Base-by-base conservation (phyloP, 768 basidiomycete genomes). In the Auricularia sp. region DNA sequence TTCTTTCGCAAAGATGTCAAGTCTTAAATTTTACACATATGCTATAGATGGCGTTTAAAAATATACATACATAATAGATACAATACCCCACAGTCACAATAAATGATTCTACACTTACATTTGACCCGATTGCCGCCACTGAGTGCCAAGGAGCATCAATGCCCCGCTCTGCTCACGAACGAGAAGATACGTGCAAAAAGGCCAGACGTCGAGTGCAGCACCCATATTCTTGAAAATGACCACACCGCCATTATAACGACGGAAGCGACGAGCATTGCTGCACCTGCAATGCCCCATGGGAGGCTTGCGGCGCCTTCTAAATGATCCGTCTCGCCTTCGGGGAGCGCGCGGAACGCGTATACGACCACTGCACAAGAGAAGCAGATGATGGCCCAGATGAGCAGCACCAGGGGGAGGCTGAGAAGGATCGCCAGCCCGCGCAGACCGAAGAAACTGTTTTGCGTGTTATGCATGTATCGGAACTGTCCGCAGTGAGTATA, bases 401-500 rank as follows among this genome's bases (percentile, higher is more conserved):
- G 77, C n/a, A 83, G 75, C 23, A 81, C 80, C 7, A 80, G 78
- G 2, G 83, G 83, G 51, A 83, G 75, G 67, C 80, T 81, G 29
- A 83, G 76, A 6, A 82, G 73, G 65, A 83, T 74, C 1, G 81
- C 81, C 64, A 82, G 79, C 0, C 83, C 83, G 12, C 79, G 74
- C 18, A 82, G 70, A 14, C 82, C 82, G 5, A 83, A 70, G 12
- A 71, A 68, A 29, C 75, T 76, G 64, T 79, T 77, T 36, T 78
- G 78, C 3, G 78, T 79, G 61, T 84, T 84, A 64, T 81, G 75
- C 73, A 84, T 79, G 68, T 84, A 84, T 2, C 80, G 78, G 68
- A 80, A 83, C 83, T 83, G 43, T 16, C 29, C 29, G 29, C 29
- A 29, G 29, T 29, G 29, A 29, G 29, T 29, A 2, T 29, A 29